A percentile compares a stretch with the other conserved stretches of the same genome.
Conservation (phyloP, 768 basidiomycete species). For the Lentinula raphanica region DNA sequence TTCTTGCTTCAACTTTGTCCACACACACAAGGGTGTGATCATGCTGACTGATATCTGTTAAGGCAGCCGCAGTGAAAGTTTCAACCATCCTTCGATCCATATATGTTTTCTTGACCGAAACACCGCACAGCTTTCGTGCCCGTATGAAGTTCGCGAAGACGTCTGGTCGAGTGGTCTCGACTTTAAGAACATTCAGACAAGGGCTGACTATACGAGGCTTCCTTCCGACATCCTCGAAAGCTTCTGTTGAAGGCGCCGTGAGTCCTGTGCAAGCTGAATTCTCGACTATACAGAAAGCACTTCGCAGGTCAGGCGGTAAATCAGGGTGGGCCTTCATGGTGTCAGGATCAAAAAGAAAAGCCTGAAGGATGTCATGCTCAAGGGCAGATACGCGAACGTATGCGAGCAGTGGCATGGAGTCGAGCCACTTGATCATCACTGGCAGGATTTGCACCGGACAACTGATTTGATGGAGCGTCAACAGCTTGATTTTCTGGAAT, state of each 20-base stretch:
- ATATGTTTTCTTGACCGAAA: slow-evolving; percentile 31
- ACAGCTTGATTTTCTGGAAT: slow-evolving; percentile 47
- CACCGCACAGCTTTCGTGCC: too few relatives aligned
- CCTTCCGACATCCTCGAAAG: neutral
- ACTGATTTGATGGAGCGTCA: slow-evolving; percentile 48
- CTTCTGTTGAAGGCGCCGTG: neutral
- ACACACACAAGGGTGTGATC: slow-evolving; percentile 15
- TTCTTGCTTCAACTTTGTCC: slow-evolving; percentile 32
- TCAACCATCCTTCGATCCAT: slow-evolving; percentile 19
- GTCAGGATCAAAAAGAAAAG: slow-evolving; percentile 33
- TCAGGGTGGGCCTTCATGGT: slow-evolving; percentile 8
- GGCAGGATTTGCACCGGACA: slow-evolving; percentile 17
- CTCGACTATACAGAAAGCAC: neutral
- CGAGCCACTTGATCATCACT: slow-evolving; percentile 44
- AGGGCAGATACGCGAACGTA: too few relatives aligned
- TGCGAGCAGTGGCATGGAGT: too few relatives aligned
- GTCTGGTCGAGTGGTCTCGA: too few relatives aligned
- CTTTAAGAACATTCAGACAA: too few relatives aligned
- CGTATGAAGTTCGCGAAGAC: too few relatives aligned
- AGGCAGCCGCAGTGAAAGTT: neutral
- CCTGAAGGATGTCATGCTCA: too few relatives aligned
- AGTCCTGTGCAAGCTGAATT: neutral
- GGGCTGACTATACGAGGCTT: slow-evolving; percentile 24
- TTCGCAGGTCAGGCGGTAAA: neutral
- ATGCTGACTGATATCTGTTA: neutral